phyloP scores from a whole-genome alignment of 331 rosid genomes.

The Erythrophleum ivorense region DNA sequence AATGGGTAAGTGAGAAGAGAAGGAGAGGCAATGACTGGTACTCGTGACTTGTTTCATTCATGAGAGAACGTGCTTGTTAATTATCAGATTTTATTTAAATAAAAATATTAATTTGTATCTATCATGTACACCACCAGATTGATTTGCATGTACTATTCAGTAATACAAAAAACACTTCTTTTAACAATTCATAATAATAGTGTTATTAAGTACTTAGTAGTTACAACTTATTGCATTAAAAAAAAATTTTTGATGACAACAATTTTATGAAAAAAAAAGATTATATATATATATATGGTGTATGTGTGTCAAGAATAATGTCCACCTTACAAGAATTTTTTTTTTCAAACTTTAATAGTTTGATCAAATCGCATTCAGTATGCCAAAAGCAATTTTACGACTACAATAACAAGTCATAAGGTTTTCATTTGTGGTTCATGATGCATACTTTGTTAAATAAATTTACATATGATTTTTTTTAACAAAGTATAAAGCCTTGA shows the following conservation, averaged over 20 bases:
- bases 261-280: not conserved
- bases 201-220: not conserved
- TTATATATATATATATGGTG: too few relatives aligned
- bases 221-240: not conserved
- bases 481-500: not conserved
- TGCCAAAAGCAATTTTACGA: not conserved
- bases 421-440: not conserved
- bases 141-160: not conserved
- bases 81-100: too few relatives aligned
- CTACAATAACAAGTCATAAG: not conserved
- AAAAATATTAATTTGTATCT: too few relatives aligned
- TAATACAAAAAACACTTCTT: not conserved
- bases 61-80: too few relatives aligned
- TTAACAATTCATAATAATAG: not conserved
- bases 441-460: not conserved
- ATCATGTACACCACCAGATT: too few relatives aligned
- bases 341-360: not conserved
- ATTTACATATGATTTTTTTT: not conserved
- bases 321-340: not conserved
- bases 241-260: not conserved
- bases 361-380: not conserved
- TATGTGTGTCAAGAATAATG: not conserved
- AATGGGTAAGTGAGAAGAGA: too few relatives aligned
- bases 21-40: too few relatives aligned
- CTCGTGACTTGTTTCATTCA: too few relatives aligned